Evolutionary conservation across 768 basidiomycete species (phyloP).

Genomic region (Amanita fuliginea): DNA sequence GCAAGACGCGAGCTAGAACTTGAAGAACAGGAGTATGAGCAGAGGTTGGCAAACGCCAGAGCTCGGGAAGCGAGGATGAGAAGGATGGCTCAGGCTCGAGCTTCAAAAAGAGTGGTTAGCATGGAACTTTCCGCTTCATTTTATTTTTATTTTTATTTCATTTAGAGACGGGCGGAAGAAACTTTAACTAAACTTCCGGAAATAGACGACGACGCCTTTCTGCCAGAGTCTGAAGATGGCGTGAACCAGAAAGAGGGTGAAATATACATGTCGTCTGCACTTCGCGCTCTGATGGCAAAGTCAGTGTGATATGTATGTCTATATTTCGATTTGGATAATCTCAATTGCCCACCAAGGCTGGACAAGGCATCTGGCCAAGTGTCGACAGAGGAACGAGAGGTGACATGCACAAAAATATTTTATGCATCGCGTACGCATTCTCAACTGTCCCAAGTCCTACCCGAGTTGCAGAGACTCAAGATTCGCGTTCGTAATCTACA

Average conservation of each 20-base stretch:
- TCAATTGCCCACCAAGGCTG: slow-evolving; percentile 13
- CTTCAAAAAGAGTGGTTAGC: slow-evolving; percentile 49
- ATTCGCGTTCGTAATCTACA: slow-evolving; percentile 19
- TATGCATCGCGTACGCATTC: slow-evolving; percentile 96
- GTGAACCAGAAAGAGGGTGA: slow-evolving; percentile 32
- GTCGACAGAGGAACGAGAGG: slow-evolving; percentile 26
- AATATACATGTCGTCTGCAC: slow-evolving; percentile 62
- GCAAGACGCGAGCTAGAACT: slow-evolving; percentile 56
- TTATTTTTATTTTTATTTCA: too few relatives aligned
- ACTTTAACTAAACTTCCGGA: slow-evolving; percentile 14
- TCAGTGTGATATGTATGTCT: slow-evolving; percentile 19
- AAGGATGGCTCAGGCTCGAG: slow-evolving; percentile 42
- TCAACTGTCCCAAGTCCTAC: slow-evolving; percentile 83
- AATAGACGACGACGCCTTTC: slow-evolving; percentile 55
- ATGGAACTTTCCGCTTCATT: neutral
- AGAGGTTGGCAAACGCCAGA: slow-evolving; percentile 45
- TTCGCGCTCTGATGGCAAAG: slow-evolving; percentile 75
- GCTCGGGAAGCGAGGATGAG: slow-evolving; percentile 50
- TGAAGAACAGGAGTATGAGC: slow-evolving; percentile 54
- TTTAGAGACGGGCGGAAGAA: neutral
- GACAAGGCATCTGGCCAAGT: slow-evolving; percentile 20
- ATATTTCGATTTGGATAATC: neutral
- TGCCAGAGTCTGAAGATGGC: slow-evolving; percentile 57
- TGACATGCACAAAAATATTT: slow-evolving; percentile 73
- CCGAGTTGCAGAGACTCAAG: slow-evolving; percentile 70